Evolutionary conservation across 257 asterid species (phyloP), one percentile per base, ranked within the genome.

Genomic region (Plectranthus barbatus): DNA sequence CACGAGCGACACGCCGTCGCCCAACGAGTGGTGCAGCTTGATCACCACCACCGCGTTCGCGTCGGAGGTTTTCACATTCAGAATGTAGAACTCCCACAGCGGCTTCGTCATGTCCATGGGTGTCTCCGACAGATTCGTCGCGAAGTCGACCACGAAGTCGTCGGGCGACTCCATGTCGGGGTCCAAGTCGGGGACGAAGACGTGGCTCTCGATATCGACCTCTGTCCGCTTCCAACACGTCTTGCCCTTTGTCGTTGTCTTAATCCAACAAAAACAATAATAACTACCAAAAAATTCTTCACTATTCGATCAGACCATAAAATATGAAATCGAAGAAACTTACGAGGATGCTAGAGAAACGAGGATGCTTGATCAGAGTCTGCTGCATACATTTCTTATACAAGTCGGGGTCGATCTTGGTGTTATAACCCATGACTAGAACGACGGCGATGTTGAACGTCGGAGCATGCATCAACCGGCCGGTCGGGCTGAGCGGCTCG

Each of bases 1-100:
- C 0, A 82, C 56, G 20, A 79, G 65, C 0, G 87, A 82, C 0
- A 79, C 66, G 0, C 87, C 87, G 36, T 79, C 84, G 1, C 87
- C 87, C 19, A 82, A 10, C 0, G 84, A 79, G 31, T 82, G 87
- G 39, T 79, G 81, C 14, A 74, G 18, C 65, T 51, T 72, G 11
- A 71, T 55, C 15, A 79, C 26, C 2, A 31, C 69, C 0, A 50
- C 41, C 1, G 83, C 62, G 2, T 74, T 51, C 9, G 87, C 81
- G 10, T 79, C 68, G 0, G 84, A 74, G 15, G 80, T 79, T 56
- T 50, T 71, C 20, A 79, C 24, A 31, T 82, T 82, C 1, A 82
- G 69, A 8, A 82, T 70, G 62, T 82, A 71, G 12, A 76, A 6
- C 33, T 82, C 84, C 87, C 87, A 82, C 1, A 74, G 5, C 11